phyloP scores from a whole-genome alignment of 2,329 filamentous ascomycete species.

The Lachnellula willkommii region DNA sequence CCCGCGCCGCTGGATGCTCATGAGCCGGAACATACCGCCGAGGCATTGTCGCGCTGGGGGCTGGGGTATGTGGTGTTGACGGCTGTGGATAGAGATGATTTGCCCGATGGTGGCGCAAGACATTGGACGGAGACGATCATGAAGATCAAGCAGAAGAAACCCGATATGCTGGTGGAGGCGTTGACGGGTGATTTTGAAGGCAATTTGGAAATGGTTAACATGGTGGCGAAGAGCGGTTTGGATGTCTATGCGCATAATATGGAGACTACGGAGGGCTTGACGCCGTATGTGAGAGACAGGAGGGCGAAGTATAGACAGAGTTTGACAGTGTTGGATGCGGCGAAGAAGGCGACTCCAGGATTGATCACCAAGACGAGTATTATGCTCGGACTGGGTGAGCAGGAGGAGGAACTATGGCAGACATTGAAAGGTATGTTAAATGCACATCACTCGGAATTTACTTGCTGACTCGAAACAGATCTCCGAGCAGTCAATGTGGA shows the following conservation, averaged over 20 bases:
- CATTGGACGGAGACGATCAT: slow-evolving; percentile 94
- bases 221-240: slow-evolving; percentile 81
- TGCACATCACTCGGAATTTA: background rate
- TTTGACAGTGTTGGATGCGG: slow-evolving; percentile 70
- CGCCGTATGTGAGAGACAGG: slow-evolving; percentile 83
- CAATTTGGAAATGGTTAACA: slow-evolving; percentile 76
- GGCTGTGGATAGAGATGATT: slow-evolving; percentile 86
- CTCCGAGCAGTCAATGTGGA: slow-evolving; percentile 78
- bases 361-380: slow-evolving; percentile 98
- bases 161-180: slow-evolving; percentile 73
- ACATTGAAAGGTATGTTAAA: slow-evolving; percentile 58
- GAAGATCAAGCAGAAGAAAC: slow-evolving; percentile 82
- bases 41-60: slow-evolving; percentile 88
- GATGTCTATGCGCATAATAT: slow-evolving; percentile 98
- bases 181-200: slow-evolving; percentile 84
- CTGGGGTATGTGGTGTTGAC: slow-evolving; percentile 94
- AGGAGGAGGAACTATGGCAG: slow-evolving; percentile 76
- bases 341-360: slow-evolving; percentile 66
- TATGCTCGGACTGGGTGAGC: slow-evolving; percentile 94
- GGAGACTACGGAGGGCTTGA: slow-evolving; percentile 88
- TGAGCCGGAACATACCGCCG: slow-evolving; percentile 93
- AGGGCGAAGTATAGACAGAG: slow-evolving; percentile 86
- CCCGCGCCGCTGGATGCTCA: slow-evolving; percentile 83
- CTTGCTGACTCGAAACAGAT: slow-evolving; percentile 45
- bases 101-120: slow-evolving; percentile 77